A percentile compares a stretch with the other conserved stretches of the same genome.
phyloP scores from a whole-genome alignment of 2,329 filamentous ascomycete genomes.

The Pestalotiopsis sp. region DNA sequence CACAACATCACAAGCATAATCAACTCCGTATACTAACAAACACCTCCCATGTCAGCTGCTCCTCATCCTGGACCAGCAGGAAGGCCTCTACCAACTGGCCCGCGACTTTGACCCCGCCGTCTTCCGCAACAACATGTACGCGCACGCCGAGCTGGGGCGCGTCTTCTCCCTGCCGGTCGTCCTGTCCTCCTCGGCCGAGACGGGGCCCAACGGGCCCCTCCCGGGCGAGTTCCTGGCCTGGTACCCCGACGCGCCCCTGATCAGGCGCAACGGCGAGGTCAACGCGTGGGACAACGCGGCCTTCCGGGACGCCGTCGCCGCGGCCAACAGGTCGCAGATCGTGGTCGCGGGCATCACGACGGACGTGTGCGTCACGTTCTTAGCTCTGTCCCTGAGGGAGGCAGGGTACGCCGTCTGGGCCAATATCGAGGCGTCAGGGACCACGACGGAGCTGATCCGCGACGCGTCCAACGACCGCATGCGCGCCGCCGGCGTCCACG shows the following conservation, averaged over 20 bases:
- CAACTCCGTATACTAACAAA: constrained; percentile 13
- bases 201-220: constrained; percentile 69
- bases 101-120: constrained; percentile 68
- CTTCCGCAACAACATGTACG: constrained; percentile 68
- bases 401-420: constrained; percentile 75
- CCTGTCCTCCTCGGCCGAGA: constrained; percentile 69
- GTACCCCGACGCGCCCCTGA: constrained; percentile 67
- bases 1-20: neutral
- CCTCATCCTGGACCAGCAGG: constrained; percentile 61
- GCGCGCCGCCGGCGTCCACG: constrained; percentile 65
- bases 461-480: constrained; percentile 69
- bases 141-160: constrained; percentile 66
- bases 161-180: constrained; percentile 70
- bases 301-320: constrained; percentile 66
- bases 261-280: constrained; percentile 71
- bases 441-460: constrained; percentile 60
- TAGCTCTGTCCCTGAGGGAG: constrained; percentile 70
- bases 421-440: constrained; percentile 72
- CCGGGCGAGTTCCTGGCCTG: constrained; percentile 69
- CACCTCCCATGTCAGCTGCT: constrained; percentile 45
- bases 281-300: constrained; percentile 76
- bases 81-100: constrained; percentile 59
- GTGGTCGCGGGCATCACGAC: constrained; percentile 74
- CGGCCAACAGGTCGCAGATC: constrained; percentile 68
- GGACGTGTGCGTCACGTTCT: constrained; percentile 75